Percentiles rank a stretch among this genome's conserved stretches.
phyloP scores from a whole-genome alignment of 208 protist species.

The Histomonas meleagridis region DNA sequence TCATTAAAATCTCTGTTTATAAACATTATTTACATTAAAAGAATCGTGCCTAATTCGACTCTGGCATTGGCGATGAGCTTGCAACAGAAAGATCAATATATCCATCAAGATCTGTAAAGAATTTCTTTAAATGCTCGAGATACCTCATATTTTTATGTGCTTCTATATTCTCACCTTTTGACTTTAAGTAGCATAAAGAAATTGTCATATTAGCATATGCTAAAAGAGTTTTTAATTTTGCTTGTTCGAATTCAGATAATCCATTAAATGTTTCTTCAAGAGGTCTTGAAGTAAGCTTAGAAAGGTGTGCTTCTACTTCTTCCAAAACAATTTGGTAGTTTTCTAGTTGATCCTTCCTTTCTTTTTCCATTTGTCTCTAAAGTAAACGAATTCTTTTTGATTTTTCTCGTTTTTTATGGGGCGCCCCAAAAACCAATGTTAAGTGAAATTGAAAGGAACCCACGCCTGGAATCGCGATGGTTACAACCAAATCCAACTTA shows the following conservation, averaged over 20 bases:
- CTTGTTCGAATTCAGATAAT: background rate
- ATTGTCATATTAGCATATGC: background rate
- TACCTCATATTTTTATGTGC: background rate
- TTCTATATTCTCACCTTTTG: background rate
- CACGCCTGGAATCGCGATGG: too few species aligned
- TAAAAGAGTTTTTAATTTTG: background rate
- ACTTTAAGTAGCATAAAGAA: background rate
- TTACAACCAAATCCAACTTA: too few species aligned
- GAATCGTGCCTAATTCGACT: too few species aligned
- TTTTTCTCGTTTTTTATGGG: too few species aligned
- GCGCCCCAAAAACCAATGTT: too few species aligned
- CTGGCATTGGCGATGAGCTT: too few species aligned
- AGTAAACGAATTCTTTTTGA: too few species aligned
- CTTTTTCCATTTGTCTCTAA: too few species aligned
- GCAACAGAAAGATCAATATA: background rate
- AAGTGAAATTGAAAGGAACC: too few species aligned
- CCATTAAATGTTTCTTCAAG: background rate
- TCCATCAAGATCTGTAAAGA: background rate
- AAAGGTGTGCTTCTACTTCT: background rate
- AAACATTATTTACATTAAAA: too few species aligned
- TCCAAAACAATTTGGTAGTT: background rate
- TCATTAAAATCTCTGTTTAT: too few species aligned
- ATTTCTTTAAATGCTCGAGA: background rate
- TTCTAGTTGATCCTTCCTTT: too few species aligned
- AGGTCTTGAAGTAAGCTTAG: background rate